Evolutionary conservation across 768 basidiomycete species (phyloP).

Genomic region (Russula dissimulans): DNA sequence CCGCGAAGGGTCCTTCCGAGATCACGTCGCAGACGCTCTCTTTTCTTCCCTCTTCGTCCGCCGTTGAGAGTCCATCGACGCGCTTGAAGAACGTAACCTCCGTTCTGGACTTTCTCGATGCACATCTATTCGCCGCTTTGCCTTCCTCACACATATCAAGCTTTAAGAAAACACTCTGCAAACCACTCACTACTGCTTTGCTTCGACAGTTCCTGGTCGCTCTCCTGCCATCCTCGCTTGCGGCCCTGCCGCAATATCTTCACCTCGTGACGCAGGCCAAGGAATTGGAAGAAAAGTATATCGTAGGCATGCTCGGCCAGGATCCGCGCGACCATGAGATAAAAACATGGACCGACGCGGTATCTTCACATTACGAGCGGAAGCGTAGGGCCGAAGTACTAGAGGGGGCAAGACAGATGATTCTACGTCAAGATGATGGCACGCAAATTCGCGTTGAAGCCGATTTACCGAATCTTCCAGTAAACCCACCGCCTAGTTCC

Average conservation of each 20-base stretch:
- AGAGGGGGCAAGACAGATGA: constrained; percentile 46
- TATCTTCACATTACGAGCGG: constrained; percentile 70
- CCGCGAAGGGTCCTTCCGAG: constrained; percentile 28
- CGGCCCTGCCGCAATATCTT: constrained; percentile 53
- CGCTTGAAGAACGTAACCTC: constrained; percentile 48
- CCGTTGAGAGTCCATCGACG: constrained; percentile 28
- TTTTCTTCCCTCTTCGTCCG: constrained; percentile 37
- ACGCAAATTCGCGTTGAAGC: constrained; percentile 32
- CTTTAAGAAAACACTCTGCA: constrained; percentile 52
- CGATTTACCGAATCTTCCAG: not conserved
- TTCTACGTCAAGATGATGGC: constrained; percentile 35
- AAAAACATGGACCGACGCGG: constrained; percentile 56
- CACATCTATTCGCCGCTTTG: constrained; percentile 46
- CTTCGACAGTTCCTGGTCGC: constrained; percentile 61
- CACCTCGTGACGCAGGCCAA: constrained; percentile 48
- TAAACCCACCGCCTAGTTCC: not conserved
- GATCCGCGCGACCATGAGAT: constrained; percentile 44
- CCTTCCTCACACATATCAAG: constrained; percentile 36
- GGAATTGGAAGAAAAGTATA: constrained; percentile 50
- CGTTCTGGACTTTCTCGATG: constrained; percentile 54
- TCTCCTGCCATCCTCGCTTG: constrained; percentile 57
- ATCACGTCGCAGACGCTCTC: constrained; percentile 39
- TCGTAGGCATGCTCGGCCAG: constrained; percentile 42
- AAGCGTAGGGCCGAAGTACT: constrained; percentile 60
- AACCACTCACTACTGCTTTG: constrained; percentile 49